phyloP scores from a whole-genome alignment of 139 green algal species.

The Chlamydomonas sp. region DNA sequence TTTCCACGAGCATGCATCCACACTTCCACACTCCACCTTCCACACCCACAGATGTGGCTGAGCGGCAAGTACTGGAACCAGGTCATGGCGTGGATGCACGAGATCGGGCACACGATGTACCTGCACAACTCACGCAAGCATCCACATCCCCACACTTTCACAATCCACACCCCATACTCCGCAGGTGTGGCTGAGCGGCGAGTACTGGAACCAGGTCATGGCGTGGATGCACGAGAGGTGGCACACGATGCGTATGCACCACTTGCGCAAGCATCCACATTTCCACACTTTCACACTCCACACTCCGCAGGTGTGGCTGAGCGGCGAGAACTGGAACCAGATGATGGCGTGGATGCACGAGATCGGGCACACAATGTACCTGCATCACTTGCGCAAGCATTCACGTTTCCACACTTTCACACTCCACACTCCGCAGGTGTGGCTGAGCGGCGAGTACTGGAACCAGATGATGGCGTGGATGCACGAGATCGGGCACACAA shows the following conservation, averaged over 20 bases:
- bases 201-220: conserved; percentile 7
- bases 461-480: conserved; percentile 18
- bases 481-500: conserved; percentile 32
- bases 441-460: neutral
- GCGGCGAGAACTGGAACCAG: conserved; percentile 1
- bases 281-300: no score
- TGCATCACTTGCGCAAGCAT: no score
- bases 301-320: no score
- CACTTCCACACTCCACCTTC: no score
- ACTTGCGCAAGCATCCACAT: no score
- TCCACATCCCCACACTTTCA: no score
- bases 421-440: no score
- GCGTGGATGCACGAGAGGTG: conserved; percentile 28
- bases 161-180: no score
- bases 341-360: conserved; percentile 32
- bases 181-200: conserved; percentile 6
- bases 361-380: conserved; percentile 35
- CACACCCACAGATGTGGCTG: no score
- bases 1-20: no score
- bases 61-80: conserved; percentile 3
- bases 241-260: conserved; percentile 31
- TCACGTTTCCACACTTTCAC: no score
- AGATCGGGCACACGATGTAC: conserved; percentile 38
- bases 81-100: conserved; percentile 29
- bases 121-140: no score